Evolutionary conservation across 192 early-diverging fungal genomes (phyloP).

Genomic region (Backusella mclennaniae): DNA sequence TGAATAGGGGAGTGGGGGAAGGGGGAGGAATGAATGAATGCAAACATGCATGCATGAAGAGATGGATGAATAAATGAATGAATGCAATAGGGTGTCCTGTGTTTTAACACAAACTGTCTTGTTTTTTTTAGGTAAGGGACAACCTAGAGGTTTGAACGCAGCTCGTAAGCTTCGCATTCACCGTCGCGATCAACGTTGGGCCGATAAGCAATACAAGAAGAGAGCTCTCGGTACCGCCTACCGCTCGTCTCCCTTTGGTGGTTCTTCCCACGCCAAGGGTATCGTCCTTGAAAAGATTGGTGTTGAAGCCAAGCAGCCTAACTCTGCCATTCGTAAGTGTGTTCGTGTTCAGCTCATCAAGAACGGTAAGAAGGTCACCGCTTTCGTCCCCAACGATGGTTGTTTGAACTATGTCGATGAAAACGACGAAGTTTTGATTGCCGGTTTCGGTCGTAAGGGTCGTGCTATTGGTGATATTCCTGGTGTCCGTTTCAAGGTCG

Average conservation of each 20-base stretch:
- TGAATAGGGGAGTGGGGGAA: neutral
- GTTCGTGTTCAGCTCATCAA: constrained; percentile 99
- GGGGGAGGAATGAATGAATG: neutral
- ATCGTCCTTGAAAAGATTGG: constrained; percentile 99
- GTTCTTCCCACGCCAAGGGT: constrained; percentile 99
- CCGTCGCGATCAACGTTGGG: constrained; percentile 98
- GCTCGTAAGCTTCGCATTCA: constrained; percentile 96
- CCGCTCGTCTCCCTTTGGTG: constrained; percentile 99
- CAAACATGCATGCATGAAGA: neutral
- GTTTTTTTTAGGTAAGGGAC: constrained; percentile 59
- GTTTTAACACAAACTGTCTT: neutral
- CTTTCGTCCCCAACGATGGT: constrained; percentile 99
- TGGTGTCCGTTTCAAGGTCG: constrained; percentile 99
- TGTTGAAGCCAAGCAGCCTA: constrained; percentile 99
- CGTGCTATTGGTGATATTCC: constrained; percentile 99
- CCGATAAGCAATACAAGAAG: constrained; percentile 95
- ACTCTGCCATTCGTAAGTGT: constrained; percentile 99
- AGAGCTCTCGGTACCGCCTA: constrained; percentile 96
- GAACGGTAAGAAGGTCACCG: constrained; percentile 99
- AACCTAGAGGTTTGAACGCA: constrained; percentile 97
- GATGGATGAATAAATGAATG: neutral
- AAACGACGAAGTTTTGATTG: constrained; percentile 99
- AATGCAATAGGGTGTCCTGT: neutral
- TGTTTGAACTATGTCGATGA: too few relatives aligned
- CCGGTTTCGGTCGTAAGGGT: constrained; percentile 99